These are phyloP conservation scores for Lactarius hengduanensis DNA, from an alignment of 768 basidiomycete genomes.

Conservation along the genomic window DNA sequence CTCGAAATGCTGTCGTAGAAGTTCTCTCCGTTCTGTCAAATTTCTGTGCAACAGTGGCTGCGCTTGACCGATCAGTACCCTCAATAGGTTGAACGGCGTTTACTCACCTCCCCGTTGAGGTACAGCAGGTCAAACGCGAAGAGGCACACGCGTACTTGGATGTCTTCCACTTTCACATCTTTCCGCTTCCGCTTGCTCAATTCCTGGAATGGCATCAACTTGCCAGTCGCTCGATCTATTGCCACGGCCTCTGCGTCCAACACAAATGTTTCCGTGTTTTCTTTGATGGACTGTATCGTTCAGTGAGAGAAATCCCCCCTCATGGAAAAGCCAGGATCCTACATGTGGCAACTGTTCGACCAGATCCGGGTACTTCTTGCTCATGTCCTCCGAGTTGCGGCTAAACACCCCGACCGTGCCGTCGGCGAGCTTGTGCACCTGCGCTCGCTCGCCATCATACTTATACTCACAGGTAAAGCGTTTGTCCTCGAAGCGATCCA, in stretches of 20 bases:
- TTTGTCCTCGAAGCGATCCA: constrained; percentile 95
- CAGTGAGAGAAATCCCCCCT: not conserved
- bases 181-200: constrained; percentile 92
- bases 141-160: constrained; percentile 93
- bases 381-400: constrained; percentile 99
- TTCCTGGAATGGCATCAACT: constrained; percentile 97
- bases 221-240: constrained; percentile 79
- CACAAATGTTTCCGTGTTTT: constrained; percentile 83
- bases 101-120: constrained; percentile 87
- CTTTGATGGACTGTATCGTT: constrained; percentile 72
- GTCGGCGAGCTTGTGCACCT: constrained; percentile 81
- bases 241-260: constrained; percentile 97
- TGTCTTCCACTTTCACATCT: constrained; percentile 97
- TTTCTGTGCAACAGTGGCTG: constrained; percentile 83
- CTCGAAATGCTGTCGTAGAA: constrained; percentile 78
- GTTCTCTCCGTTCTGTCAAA: constrained; percentile 69
- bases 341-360: constrained; percentile 89
- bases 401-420: constrained; percentile 91
- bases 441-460: constrained; percentile 97
- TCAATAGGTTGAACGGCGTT: not conserved
- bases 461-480: constrained; percentile 99
- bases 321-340: constrained; percentile 24
- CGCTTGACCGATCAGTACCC: not conserved
- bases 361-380: constrained; percentile 98
- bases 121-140: constrained; percentile 97